phyloP scores from a whole-genome alignment of 805 yeast species.

The Candida oleophila region DNA sequence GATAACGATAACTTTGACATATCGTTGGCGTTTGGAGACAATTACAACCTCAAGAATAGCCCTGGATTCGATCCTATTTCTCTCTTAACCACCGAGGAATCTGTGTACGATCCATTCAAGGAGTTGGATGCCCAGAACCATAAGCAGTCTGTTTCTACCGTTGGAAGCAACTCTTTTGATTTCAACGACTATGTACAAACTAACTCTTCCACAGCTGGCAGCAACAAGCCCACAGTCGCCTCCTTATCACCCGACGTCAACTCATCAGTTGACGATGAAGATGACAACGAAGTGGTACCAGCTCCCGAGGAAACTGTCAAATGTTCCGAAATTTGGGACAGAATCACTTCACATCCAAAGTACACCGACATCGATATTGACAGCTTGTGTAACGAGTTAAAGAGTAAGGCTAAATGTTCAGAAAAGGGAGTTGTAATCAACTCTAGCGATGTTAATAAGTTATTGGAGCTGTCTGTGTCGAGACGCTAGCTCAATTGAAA shows the following conservation, averaged over 20 bases:
- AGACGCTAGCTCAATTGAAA: not conserved
- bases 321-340: constrained; percentile 95
- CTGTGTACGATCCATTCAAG: constrained; percentile 54
- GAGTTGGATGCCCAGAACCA: constrained; percentile 20
- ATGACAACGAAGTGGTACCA: constrained; percentile 58
- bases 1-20: constrained; percentile 51
- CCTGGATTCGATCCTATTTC: constrained; percentile 37
- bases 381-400: constrained; percentile 85
- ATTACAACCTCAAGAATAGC: constrained; percentile 8
- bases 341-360: constrained; percentile 90
- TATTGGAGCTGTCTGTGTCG: constrained; percentile 32
- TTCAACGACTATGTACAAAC: constrained; percentile 34
- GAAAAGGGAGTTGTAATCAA: constrained; percentile 89
- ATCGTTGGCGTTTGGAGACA: constrained; percentile 46
- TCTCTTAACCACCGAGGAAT: constrained; percentile 53
- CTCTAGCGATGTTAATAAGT: constrained; percentile 69
- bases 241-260: constrained; percentile 1
- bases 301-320: constrained; percentile 58
- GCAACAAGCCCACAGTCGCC: constrained; percentile 2
- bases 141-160: not conserved
- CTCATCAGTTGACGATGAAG: constrained; percentile 17
- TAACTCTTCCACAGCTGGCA: not conserved
- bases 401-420: constrained; percentile 91
- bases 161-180: constrained; percentile 18
- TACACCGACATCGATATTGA: constrained; percentile 93